Base-by-base conservation (phyloP, 495 filamentous ascomycete species). In the Penicillium manginii region DNA sequence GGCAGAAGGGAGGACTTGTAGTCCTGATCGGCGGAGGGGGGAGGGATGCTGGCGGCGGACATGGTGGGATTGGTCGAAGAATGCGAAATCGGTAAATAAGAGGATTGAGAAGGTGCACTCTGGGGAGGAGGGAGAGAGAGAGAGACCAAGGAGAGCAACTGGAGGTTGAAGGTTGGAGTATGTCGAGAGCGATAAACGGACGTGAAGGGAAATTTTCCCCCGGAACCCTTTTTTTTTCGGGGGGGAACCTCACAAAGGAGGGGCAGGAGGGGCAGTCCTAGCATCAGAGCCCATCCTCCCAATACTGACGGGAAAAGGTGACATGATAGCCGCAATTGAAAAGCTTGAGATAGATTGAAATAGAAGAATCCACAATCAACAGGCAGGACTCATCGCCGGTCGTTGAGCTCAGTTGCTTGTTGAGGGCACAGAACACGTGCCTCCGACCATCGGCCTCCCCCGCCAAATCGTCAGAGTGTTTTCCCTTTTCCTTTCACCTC, bases 1-100 rank as follows among this genome's bases (percentile, higher is more conserved):
- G 83, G 73, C 15, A 97, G 82, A 73, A 98, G 89, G 35, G 81
- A 76, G 52, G 82, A 66, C 78, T 91, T 92, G 76, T 83, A 78
- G 67, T 80, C 69, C 65, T 75, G 70, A 45, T 65, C 54, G 57
- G 68, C 63, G 45, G 73, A 55, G 6, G 66, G 60, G 37, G 74
- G 54, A 55, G 65, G 58, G 42, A 71, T 67, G 48, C 42, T 62
- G 43, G 63, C 61, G 52, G 70, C 31, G 19, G 65, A 62, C 64
- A 67, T 67, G 22, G 10, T 53, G 46, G 26, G 26, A 29, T 29
- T 29, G 26, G 26, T 5, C 9, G 26, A 2, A 26, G 26, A 26
- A 26, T 26, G 26, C 26, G 7, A 8, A 8, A 29, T 29, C 26
- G 26, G 26, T 29, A 29, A 29, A 7, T 29, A 29, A 29, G 26